Percentiles rank a stretch among this genome's conserved stretches.
Conservation (phyloP, 106 monocot species). For the Allium cepa region DNA sequence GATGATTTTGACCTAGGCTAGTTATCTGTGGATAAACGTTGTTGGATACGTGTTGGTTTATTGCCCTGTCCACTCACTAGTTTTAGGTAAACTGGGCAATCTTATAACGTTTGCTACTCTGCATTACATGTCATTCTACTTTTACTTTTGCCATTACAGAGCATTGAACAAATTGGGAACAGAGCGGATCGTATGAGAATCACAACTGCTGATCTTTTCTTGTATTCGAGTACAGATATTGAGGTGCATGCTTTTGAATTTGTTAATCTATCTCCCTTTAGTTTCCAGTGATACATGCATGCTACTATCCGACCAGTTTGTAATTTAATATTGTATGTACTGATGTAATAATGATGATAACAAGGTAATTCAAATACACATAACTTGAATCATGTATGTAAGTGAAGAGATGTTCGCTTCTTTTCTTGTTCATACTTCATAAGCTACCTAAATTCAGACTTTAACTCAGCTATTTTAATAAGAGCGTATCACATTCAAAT, state of each 20-base stretch:
- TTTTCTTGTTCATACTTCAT: background rate
- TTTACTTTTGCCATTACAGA: conserved; percentile 38
- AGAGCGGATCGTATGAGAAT: conserved; percentile 92
- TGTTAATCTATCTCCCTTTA: background rate
- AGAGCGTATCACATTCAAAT: no score
- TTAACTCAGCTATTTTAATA: no score
- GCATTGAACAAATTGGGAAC: conserved; percentile 94
- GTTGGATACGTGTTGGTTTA: background rate
- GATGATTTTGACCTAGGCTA: no score
- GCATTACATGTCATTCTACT: background rate
- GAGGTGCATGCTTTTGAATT: conserved; percentile 41
- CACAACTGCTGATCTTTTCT: conserved; percentile 43
- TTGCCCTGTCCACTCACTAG: background rate
- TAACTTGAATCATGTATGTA: no score
- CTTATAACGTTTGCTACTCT: background rate
- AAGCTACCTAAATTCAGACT: no score
- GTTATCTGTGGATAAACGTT: no score
- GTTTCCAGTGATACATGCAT: no score
- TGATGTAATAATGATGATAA: background rate
- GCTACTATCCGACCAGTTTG: background rate
- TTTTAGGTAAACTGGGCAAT: background rate
- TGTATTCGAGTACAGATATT: conserved; percentile 93
- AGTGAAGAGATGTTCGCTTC: background rate
- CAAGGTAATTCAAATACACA: background rate
- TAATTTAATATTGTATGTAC: background rate